Conservation (phyloP, 2,329 filamentous ascomycete species). For the Phaeomoniella chlamydospora region DNA sequence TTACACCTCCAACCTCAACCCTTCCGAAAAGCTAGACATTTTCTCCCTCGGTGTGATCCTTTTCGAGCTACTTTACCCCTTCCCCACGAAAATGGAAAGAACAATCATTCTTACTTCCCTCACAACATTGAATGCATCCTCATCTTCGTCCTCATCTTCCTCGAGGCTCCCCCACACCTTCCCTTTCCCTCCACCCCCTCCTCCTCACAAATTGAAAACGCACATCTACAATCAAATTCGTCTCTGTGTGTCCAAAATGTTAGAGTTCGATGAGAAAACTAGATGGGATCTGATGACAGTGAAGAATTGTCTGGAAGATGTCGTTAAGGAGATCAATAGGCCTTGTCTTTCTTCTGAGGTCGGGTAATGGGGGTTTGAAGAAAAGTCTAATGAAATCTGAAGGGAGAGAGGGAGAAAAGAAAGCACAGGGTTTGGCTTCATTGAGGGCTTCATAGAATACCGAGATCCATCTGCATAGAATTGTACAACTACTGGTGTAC, state of each 20-base stretch:
- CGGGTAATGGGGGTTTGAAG: too few species aligned
- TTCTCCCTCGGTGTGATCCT: slow-evolving; percentile 21
- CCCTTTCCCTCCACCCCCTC: neutral
- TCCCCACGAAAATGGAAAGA: slow-evolving; percentile 36
- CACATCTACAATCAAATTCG: neutral
- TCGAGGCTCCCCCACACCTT: neutral
- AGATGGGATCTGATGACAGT: slow-evolving; percentile 1
- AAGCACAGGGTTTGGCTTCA: too few species aligned
- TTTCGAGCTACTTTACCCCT: slow-evolving; percentile 45
- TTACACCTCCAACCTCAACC: slow-evolving; percentile 1
- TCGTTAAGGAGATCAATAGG: neutral
- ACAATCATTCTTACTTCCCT: slow-evolving; percentile 25
- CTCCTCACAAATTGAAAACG: neutral
- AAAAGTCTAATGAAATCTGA: too few species aligned
- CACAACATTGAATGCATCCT: neutral
- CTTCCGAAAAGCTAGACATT: slow-evolving; percentile 31
- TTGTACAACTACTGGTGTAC: too few species aligned
- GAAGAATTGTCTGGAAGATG: neutral
- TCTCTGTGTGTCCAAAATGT: neutral
- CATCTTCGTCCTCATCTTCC: neutral
- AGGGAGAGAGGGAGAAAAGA: too few species aligned
- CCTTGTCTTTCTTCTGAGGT: too few species aligned
- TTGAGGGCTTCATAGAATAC: too few species aligned
- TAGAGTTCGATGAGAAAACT: neutral
- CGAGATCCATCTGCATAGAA: too few species aligned